Evolutionary conservation across 225 moss, liverwort and hornwort species (phyloP).

Genomic region (Marchantia paleacea): DNA sequence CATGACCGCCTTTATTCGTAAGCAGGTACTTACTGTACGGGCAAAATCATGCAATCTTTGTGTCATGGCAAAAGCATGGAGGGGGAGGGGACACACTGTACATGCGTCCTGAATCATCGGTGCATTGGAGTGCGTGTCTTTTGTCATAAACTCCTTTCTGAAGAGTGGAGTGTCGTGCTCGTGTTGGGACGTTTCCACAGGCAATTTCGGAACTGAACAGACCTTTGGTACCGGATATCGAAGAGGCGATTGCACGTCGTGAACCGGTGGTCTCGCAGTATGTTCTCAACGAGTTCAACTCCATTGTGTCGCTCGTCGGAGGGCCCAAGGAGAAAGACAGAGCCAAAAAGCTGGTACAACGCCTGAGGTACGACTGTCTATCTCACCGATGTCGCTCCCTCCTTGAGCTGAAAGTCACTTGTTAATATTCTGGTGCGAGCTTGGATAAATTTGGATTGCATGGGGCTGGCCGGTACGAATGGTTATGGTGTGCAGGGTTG

Average conservation of each 20-base stretch:
- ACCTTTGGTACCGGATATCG: constrained; percentile 61
- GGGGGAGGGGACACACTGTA: neutral
- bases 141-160: neutral
- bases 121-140: neutral
- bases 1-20: constrained; percentile 71
- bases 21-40: constrained; percentile 55
- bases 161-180: neutral
- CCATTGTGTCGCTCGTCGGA: constrained; percentile 56
- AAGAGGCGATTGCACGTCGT: constrained; percentile 36
- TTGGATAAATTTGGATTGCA: neutral
- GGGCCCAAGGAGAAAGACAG: constrained; percentile 68
- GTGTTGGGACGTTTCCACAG: constrained; percentile 33
- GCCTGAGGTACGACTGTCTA: constrained; percentile 48
- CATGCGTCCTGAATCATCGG: neutral
- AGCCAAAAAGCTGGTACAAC: constrained; percentile 52
- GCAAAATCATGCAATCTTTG: neutral
- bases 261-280: constrained; percentile 67
- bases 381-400: neutral
- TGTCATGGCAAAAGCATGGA: neutral
- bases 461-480: neutral
- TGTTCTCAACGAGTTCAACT: constrained; percentile 71
- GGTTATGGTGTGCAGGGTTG: constrained; percentile 48
- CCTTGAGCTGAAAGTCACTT: neutral
- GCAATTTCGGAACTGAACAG: constrained; percentile 62
- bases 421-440: neutral